These are phyloP conservation scores for Tilletia indica DNA, from an alignment of 1,284 basidiomycete species.

Conservation along the genomic window DNA sequence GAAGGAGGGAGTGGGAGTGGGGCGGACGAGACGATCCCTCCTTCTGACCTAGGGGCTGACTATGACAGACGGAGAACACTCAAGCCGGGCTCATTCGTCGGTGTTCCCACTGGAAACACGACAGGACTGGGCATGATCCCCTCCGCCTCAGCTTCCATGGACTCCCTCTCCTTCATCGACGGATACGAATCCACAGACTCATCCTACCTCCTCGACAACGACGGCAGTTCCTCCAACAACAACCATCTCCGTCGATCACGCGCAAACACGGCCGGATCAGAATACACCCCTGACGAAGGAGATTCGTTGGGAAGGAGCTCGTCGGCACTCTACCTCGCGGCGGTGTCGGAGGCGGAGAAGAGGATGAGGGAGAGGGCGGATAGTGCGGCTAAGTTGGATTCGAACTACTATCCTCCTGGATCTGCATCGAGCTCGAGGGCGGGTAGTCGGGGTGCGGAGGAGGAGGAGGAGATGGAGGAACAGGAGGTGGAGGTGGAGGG, in stretches of 20 bases:
- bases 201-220: neutral
- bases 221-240: neutral
- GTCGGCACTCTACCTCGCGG: constrained; percentile 6
- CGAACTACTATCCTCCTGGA: neutral
- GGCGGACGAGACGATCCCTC: neutral
- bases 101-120: neutral
- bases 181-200: constrained; percentile 15
- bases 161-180: constrained; percentile 13
- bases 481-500: neutral
- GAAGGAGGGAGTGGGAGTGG: no score
- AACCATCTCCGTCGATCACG: neutral
- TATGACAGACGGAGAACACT: neutral
- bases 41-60: neutral
- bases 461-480: neutral
- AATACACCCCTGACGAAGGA: neutral
- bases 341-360: constrained; percentile 9
- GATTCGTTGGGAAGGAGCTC: neutral
- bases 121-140: neutral
- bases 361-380: constrained; percentile 1
- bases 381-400: constrained; percentile 10
- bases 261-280: neutral
- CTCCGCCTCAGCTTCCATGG: constrained; percentile 13
- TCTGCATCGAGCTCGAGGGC: neutral
- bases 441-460: neutral
- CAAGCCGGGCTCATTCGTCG: neutral